Evolutionary conservation across 2,329 filamentous ascomycete genomes (phyloP), one percentile per base, ranked within the genome.

Genomic region (Pseudogymnoascus sp.): DNA sequence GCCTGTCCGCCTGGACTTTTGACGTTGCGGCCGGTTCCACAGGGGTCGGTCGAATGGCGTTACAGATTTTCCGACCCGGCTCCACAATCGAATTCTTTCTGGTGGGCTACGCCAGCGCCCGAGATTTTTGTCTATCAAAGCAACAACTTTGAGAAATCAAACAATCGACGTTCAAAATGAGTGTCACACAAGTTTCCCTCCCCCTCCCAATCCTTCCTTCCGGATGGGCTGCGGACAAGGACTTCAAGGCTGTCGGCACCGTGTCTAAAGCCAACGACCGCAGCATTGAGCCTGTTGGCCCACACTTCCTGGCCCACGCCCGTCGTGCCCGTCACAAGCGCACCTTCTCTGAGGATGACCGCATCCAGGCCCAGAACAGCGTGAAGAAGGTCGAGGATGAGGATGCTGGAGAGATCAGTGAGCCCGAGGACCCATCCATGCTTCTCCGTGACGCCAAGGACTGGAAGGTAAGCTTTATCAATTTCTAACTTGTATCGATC

Each of bases 321-420:
- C 92, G 94, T 73, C 89, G 94, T 77, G 90, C 92, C 77, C 89
- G 92, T 67, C 92, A 97, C 79, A 91, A 96, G 81, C 92, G 94
- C 72, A 99, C 94, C 59, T 99, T 99, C 79, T 96, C 90, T 71
- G 93, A 99, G 79, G 94, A 99, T 77, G 94, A 99, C 76, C 89
- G 92, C 67, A 95, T 99, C 73, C 91, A 97, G 80, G 94, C 94
- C 57, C 89, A 95, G 77, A 87, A 95, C 76, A 92, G 88, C 68
- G 92, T 92, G 73, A 96, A 95, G 86, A 97, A 96, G 77, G 86
- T 95, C 61, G 93, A 97, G 77, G 89, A 94, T 66, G 89, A 91
- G 60, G 91, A 97, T 62, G 87, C 87, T 65, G 90, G 88, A 71
- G 92, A 97, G 64, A 91, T 96, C 75, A 95, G 90, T 77, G 94